Base-by-base conservation (phyloP, 257 asterid genomes). In the Craterostigma plantagineum region DNA sequence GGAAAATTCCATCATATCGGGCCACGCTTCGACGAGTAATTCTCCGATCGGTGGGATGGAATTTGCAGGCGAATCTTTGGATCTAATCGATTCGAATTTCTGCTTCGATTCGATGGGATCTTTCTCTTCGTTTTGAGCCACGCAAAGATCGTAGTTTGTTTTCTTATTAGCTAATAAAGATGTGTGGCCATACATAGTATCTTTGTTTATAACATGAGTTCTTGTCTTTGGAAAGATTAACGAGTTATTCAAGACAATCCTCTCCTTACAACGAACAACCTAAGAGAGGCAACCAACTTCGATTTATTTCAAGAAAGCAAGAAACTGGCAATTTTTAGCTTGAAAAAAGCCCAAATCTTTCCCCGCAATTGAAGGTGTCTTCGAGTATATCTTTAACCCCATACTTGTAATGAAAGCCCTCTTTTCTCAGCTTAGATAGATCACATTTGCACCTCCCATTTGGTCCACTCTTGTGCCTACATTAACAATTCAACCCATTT, bases 21-120 rank as follows among this genome's bases (percentile, higher is more conserved):
- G 72, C 7, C 66, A 54, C 37, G 70, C 79, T 15, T 76, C 87
- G 0, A 68, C 78, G 15, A 57, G 75, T 33, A 71, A 69, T 50
- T 74, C 92, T 11, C 79, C 92, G 11, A 68, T 63, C 50, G 72
- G 66, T 41, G 75, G 78, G 2, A 45, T 71, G 63, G 92, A 71
- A 46, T 71, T 68, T 45, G 52, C 68, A 2, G 30, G 53, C 41
- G 79, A 71, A 11, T 65, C 43, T 11, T 49, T 59, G 10, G 60
- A 61, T 6, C 35, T 69, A 11, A 2, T 23, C 30, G 79, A 66
- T 49, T 72, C 79, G 18, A 62, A 62, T 56, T 71, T 78, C 50
- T 69, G 58, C 7, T 73, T 61, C 33, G 58, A 57, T 59, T 33
- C 58, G 35, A 48, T 69, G 0, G 75, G 61, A 37, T 65, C 61